Percentiles rank a stretch among this genome's conserved stretches.
phyloP scores from a whole-genome alignment of 371 early-diverging fungal genomes.

The Paramicrosporidium saccamoebae region DNA sequence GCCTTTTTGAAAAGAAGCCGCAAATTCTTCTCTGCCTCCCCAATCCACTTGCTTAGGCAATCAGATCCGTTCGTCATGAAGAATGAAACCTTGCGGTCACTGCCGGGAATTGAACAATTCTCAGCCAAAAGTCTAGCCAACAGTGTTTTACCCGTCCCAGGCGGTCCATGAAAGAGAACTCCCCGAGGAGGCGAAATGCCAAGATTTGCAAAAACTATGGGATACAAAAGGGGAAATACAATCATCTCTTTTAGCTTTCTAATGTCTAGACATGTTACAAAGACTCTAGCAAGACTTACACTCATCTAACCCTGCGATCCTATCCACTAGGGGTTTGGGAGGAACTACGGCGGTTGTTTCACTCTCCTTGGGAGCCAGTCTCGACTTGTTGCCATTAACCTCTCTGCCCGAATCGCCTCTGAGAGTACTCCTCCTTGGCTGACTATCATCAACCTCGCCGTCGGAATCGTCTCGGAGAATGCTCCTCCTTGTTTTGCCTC shows the following conservation, averaged over 20 bases:
- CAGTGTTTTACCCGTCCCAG: constrained; percentile 24
- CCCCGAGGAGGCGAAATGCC: constrained; percentile 71
- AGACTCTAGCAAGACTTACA: too few relatives aligned
- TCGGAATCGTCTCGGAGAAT: too few relatives aligned
- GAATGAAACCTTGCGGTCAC: constrained; percentile 22
- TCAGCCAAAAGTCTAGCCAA: constrained; percentile 30
- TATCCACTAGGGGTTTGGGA: too few relatives aligned
- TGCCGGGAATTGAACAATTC: constrained; percentile 18
- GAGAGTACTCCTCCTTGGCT: too few relatives aligned
- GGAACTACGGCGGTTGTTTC: too few relatives aligned
- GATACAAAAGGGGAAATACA: constrained; percentile 27
- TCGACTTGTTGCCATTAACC: too few relatives aligned
- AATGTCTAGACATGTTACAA: too few relatives aligned
- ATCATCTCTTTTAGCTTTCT: constrained; percentile 29
- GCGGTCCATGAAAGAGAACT: constrained; percentile 24
- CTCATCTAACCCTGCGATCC: too few relatives aligned
- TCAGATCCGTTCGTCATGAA: constrained; percentile 42
- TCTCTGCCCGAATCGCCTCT: too few relatives aligned
- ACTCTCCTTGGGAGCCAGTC: too few relatives aligned
- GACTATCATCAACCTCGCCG: too few relatives aligned
- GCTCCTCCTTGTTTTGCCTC: too few relatives aligned
- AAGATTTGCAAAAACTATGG: constrained; percentile 44
- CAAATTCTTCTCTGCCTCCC: constrained; percentile 33
- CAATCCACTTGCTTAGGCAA: constrained; percentile 40
- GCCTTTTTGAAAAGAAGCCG: constrained; percentile 25